A percentile compares a stretch with the other conserved stretches of the same genome.
phyloP scores from a whole-genome alignment of 1,284 basidiomycete genomes.

The Malassezia arunalokei region DNA sequence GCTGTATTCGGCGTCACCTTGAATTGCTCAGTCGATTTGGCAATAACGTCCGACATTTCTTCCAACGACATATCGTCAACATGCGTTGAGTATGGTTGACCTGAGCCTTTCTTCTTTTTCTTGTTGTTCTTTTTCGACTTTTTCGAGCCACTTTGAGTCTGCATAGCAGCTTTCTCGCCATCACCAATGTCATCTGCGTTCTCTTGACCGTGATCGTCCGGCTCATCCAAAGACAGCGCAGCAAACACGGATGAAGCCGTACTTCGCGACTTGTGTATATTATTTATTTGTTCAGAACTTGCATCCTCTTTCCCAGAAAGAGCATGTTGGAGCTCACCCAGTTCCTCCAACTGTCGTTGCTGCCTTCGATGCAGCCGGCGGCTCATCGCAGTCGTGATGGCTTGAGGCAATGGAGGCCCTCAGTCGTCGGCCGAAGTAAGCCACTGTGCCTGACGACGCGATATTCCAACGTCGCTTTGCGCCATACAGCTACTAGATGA shows the following conservation, averaged over 20 bases:
- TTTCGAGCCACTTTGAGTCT: slow-evolving; percentile 5
- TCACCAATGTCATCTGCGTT: not conserved
- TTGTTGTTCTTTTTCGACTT: slow-evolving; percentile 42
- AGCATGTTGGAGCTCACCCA: slow-evolving; percentile 21
- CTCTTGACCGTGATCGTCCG: not conserved
- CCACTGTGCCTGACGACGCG: too few relatives aligned
- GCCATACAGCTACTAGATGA: too few relatives aligned
- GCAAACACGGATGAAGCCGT: not conserved
- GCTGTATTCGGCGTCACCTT: not conserved
- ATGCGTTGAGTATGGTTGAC: slow-evolving; percentile 6
- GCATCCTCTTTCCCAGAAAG: not conserved
- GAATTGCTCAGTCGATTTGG: slow-evolving; percentile 8
- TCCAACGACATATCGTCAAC: slow-evolving; percentile 42
- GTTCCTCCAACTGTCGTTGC: slow-evolving; percentile 35
- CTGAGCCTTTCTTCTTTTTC: slow-evolving; percentile 19
- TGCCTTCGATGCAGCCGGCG: slow-evolving; percentile 37
- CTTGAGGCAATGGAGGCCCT: too few relatives aligned
- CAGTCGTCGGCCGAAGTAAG: not conserved
- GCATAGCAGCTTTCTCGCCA: too few relatives aligned
- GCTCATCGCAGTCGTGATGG: slow-evolving; percentile 17
- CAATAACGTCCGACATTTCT: slow-evolving; percentile 33
- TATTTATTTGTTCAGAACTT: not conserved
- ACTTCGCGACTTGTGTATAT: not conserved
- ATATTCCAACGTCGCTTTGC: too few relatives aligned
- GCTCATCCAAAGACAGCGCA: not conserved